These are phyloP conservation scores for Cercophora sp. DNA, from an alignment of 495 filamentous ascomycete species.

Conservation along the genomic window DNA sequence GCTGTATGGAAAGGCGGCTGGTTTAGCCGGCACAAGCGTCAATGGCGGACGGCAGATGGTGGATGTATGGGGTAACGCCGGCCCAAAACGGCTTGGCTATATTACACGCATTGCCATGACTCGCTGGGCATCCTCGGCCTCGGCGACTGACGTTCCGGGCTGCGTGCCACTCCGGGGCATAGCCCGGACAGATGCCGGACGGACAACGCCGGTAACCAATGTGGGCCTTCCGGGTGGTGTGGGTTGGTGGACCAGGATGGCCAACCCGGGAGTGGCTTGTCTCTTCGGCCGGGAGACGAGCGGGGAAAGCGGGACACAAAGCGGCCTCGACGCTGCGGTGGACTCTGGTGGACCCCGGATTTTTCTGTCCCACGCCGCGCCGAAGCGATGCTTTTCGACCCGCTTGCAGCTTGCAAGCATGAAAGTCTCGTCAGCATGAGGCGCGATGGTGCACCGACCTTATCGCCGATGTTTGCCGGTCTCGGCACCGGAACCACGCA, in stretches of 20 bases:
- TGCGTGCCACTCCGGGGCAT: not conserved
- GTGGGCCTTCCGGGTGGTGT: not conserved
- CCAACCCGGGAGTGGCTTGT: not conserved
- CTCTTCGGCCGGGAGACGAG: no score
- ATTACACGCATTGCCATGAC: not conserved
- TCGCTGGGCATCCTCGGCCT: not conserved
- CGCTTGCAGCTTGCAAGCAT: not conserved
- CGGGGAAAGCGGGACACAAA: no score
- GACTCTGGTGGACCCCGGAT: no score
- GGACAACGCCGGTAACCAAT: not conserved
- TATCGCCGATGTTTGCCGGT: not conserved
- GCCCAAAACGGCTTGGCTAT: conserved; percentile 1
- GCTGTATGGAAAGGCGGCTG: conserved; percentile 10
- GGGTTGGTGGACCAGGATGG: not conserved
- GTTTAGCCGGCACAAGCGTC: conserved; percentile 8
- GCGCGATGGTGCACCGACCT: no score
- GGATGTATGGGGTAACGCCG: not conserved
- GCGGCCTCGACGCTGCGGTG: no score
- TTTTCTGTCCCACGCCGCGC: no score
- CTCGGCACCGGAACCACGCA: not conserved
- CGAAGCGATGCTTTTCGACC: not conserved
- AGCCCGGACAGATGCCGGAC: not conserved
- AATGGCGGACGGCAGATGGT: not conserved
- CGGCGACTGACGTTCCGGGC: conserved; percentile 1
- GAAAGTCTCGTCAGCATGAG: not conserved